These are phyloP conservation scores for Podila verticillata DNA, from an alignment of 192 early-diverging fungal genomes.

Conservation along the genomic window DNA sequence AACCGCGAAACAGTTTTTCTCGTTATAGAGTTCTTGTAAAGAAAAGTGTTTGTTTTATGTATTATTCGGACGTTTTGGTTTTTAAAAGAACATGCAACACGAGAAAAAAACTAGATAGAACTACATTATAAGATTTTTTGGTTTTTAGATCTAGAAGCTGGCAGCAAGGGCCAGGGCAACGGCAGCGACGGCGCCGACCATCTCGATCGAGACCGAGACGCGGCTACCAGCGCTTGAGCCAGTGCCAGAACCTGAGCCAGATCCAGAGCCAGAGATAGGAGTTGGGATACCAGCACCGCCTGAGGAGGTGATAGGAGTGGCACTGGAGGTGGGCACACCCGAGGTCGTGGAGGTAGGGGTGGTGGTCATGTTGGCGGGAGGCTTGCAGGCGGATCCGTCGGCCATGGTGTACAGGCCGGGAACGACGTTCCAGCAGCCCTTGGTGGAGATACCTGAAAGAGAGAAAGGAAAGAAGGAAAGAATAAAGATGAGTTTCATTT, in stretches of 20 bases:
- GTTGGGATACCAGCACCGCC: no score
- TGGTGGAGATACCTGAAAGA: constrained; percentile 14
- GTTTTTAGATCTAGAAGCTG: not conserved
- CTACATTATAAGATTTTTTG: no score
- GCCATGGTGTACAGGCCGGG: constrained; percentile 37
- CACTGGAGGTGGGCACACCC: not conserved
- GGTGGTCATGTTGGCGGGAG: not conserved
- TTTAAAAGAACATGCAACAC: not conserved
- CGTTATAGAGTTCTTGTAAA: no score
- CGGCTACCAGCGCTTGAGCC: not conserved
- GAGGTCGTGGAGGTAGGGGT: not conserved
- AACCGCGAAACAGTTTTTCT: no score
- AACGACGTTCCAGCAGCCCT: constrained; percentile 29
- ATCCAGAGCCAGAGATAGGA: not conserved
- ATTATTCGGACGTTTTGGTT: not conserved
- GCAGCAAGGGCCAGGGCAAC: not conserved
- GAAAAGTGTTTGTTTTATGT: no score
- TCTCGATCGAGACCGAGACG: not conserved
- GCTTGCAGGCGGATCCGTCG: constrained; percentile 13
- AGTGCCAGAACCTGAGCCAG: not conserved
- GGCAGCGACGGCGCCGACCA: not conserved
- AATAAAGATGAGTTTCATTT: not conserved
- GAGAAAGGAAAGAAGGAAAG: not conserved
- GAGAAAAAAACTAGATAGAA: not conserved
- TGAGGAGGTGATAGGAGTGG: not conserved